These are phyloP conservation scores for Melastoma candidum DNA, from an alignment of 441 rosid species.

Conservation along the genomic window DNA sequence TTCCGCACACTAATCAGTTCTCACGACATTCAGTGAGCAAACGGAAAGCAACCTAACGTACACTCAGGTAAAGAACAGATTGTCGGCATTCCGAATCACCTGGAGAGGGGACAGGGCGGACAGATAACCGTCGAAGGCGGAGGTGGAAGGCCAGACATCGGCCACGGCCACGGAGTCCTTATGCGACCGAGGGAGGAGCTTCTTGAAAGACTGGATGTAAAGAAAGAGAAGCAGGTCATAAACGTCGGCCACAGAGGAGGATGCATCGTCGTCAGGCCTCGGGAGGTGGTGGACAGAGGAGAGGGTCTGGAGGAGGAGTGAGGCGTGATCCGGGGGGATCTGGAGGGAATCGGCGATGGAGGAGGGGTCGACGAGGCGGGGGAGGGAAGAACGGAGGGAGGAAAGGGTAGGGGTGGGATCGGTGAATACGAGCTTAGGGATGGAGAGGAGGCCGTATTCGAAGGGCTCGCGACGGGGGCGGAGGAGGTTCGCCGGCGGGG, in stretches of 20 bases:
- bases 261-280: constrained; percentile 39
- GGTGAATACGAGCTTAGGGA: constrained; percentile 76
- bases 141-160: constrained; percentile 98
- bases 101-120: constrained; percentile 95
- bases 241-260: constrained; percentile 44
- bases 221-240: constrained; percentile 76
- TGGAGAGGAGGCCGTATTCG: constrained; percentile 91
- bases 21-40: too few relatives aligned
- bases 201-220: constrained; percentile 92
- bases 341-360: constrained; percentile 67
- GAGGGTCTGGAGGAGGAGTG: constrained; percentile 76
- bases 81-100: constrained; percentile 24
- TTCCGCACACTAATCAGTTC: too few relatives aligned
- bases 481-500: constrained; percentile 20
- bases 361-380: constrained; percentile 53
- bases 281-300: constrained; percentile 75
- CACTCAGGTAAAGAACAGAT: too few relatives aligned
- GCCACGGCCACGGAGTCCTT: constrained; percentile 92
- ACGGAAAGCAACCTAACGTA: too few relatives aligned
- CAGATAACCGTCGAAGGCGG: constrained; percentile 91
- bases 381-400: constrained; percentile 33
- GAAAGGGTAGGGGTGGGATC: constrained; percentile 77
- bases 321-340: constrained; percentile 81
- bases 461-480: constrained; percentile 84
- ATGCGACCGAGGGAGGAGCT: constrained; percentile 76